Conservation (phyloP, 305 asterid species). For the Stenogyne calaminthoides region DNA sequence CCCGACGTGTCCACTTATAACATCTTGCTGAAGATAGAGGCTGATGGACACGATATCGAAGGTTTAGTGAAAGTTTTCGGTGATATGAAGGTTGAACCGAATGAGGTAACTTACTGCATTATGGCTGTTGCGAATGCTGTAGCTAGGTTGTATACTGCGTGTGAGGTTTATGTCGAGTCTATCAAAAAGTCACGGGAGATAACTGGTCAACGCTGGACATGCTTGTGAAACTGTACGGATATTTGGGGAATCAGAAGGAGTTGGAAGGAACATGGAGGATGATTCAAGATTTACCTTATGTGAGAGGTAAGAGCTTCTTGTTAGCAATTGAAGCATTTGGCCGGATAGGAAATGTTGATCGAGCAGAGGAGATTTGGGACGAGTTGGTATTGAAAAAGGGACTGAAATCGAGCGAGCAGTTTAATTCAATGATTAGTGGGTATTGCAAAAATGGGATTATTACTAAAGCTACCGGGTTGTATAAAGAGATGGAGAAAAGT, state of each 20-base stretch:
- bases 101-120: conserved; percentile 81
- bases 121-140: conserved; percentile 87
- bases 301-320: conserved; percentile 63
- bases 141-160: conserved; percentile 75
- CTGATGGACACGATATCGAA: conserved; percentile 72
- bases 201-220: conserved; percentile 90
- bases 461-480: conserved; percentile 76
- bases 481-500: conserved; percentile 72
- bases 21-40: conserved; percentile 77
- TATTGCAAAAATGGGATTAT: conserved; percentile 71
- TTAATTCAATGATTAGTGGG: conserved; percentile 75
- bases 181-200: conserved; percentile 63
- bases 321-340: conserved; percentile 86
- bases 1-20: conserved; percentile 84
- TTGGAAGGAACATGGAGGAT: conserved; percentile 60
- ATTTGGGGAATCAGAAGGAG: conserved; percentile 62
- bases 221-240: conserved; percentile 69
- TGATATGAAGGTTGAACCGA: conserved; percentile 79
- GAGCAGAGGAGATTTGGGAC: conserved; percentile 78
- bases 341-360: conserved; percentile 58
- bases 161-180: conserved; percentile 67
- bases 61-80: conserved; percentile 60
- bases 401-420: conserved; percentile 67
- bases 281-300: conserved; percentile 61
- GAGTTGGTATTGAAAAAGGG: conserved; percentile 62